Base-by-base conservation (phyloP, 768 basidiomycete species). In the Tylopilus rubrobrunneus region DNA sequence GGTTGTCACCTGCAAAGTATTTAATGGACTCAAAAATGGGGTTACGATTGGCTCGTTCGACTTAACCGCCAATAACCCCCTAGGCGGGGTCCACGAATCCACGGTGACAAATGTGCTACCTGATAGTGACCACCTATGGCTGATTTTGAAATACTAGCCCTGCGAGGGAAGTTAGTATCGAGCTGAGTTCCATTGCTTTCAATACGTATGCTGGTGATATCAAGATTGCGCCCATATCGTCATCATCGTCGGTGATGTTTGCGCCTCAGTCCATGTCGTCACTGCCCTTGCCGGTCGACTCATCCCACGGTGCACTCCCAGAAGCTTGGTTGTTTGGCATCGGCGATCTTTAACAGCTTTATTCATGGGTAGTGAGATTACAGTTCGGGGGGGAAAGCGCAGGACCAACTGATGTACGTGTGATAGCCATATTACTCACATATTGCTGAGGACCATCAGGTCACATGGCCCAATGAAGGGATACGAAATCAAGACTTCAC, bases 41-140 rank as follows among this genome's bases (percentile, higher is more conserved):
- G 85, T 89, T 19, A 69, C 67, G 27, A 85, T 89, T 55, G 69
- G 83, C 25, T 77, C 80, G 3, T 89, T 89, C 59, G 85, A 89
- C 68, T 68, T 89, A 25, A 87, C 87, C 0, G 73, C 76, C 11
- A 76, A 89, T 61, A 86, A 88, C 60, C 85, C 86, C 1, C 78
- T 19, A 1, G 19, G 19, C 19, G 19, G 19, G 19, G 83, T 89
- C 49, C 80, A 80, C 61, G 71, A 85, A 49, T 80, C 86, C 0
- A 77, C 75, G 10, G 71, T 82, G 3, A 69, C 74, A 1, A 89
- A 88, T 58, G 84, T 85, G 23, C 36, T 21, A 19, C 14, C 25
- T 21, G 21, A 28, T 9, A 28, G 11, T 17, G 15, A 5, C 36
- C 44, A 9, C 43, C 39, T 42, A 12, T 36, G n/a, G 52, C 40